Base-by-base conservation (phyloP, 2,329 filamentous ascomycete genomes). In the Penicillium sp. region DNA sequence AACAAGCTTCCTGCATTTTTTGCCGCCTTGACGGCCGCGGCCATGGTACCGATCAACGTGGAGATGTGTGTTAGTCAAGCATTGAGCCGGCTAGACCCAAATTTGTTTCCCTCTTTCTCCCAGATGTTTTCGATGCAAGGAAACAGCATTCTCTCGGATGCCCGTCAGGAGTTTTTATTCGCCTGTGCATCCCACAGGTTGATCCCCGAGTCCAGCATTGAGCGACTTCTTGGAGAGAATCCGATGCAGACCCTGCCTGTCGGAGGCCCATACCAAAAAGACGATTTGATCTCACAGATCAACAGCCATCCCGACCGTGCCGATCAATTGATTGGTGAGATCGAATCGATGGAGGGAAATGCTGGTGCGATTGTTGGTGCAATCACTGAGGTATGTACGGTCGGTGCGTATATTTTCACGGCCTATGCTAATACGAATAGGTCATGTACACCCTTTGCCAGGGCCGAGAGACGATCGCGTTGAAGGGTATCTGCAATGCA, bases 301-400 rank as follows among this genome's bases (percentile, higher is more conserved):
- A 83, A 89, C 48, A 83, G 84, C 11, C 91, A 96, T 63, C 85
- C 87, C 0, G 89, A 91, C 59, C 86, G 87, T 61, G 86, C 90
- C 1, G 89, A 92, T 63, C 84, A 87, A 44, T 80, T 96, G 31
- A 85, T 97, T 42, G 84, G 87, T 39, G 91, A 96, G 66, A 80
- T 99, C 24, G 91, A 96, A 55, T 89, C 88, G 50, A 92, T 95
- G 83, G 91, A 96, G 67, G 93, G 93, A 1, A 97, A 97, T 72
- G 91, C 91, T 2, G 91, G 90, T 2, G 91, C 91, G 2, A 90
- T 96, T 19, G 90, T 89, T 50, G 87, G 88, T 58, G 93, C 92
- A 3, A 79, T 93, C 45, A 84, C 87, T 39, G 89, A 91, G 78
- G 87, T 88, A 71, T 65, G 80, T 70, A 26, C 14, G 14, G 19